A percentile compares a stretch with the other conserved stretches of the same genome.
phyloP scores from a whole-genome alignment of 768 basidiomycete species.

The Boletus fagicola region DNA sequence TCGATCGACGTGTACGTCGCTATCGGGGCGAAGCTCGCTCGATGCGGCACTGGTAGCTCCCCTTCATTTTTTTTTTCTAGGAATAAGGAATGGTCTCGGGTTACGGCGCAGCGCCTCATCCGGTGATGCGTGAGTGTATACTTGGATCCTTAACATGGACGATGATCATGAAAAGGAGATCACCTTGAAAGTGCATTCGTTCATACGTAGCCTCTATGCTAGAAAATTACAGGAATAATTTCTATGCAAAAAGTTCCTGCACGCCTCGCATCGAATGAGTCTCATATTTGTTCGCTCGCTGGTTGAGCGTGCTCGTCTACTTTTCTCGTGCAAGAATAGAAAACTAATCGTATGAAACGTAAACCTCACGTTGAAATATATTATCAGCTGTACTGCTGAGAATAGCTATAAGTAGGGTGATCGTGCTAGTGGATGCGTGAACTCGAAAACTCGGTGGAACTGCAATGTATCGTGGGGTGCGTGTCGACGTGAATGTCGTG shows the following conservation, averaged over 20 bases:
- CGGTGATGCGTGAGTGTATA: not conserved
- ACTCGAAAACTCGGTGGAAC: not conserved
- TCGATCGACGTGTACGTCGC: not conserved
- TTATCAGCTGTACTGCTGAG: constrained; percentile 17
- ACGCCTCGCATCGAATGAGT: constrained; percentile 1
- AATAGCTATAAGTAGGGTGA: constrained; percentile 25
- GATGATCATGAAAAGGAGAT: not conserved
- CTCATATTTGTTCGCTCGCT: not conserved
- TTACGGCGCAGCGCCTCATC: not conserved
- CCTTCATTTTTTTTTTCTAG: not conserved
- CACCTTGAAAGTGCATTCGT: not conserved
- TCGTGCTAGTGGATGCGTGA: constrained; percentile 13
- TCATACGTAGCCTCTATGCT: not conserved
- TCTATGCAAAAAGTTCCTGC: not conserved
- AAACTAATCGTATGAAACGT: not conserved
- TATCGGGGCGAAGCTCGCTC: not conserved
- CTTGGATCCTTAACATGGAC: not conserved
- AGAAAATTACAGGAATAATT: not conserved
- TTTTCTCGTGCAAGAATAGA: not conserved
- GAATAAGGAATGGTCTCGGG: constrained; percentile 1
- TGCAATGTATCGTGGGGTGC: constrained; percentile 3
- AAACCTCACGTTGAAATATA: constrained; percentile 8
- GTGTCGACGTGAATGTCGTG: constrained; percentile 10
- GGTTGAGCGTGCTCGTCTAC: not conserved
- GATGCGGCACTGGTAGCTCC: not conserved